Evolutionary conservation across 805 yeast genomes (phyloP), one percentile per base, ranked within the genome.

Genomic region (Hanseniaspora valbyensis): DNA sequence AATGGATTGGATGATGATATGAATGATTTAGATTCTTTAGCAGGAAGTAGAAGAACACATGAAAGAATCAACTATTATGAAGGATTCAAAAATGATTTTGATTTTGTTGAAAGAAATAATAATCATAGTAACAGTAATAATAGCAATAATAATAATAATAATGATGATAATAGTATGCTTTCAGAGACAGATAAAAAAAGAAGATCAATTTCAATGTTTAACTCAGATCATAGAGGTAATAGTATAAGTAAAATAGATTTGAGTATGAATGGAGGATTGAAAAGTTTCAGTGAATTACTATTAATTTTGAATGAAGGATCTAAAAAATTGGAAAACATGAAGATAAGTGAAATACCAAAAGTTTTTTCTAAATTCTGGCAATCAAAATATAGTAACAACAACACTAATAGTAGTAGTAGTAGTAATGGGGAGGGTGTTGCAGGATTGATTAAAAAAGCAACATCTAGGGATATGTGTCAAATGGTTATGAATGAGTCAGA

Each of bases 1-100:
- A n/a, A 13, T 10, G 34, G 34, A 34, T 7, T 14, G n/a, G 38
- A 16, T 12, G 38, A 37, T 9, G 41, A 37, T 3, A 8, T 22
- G n/a, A 37, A 37, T 14, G 41, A 21, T 21, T 14, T 22, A 21
- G 41, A 37, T 13, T 37, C 28, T 21, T 3, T 22, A 13, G 28
- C 4, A 37, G 16, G 41, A 12, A 37, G 49, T 16, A 44, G 49
- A 44, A 37, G 49, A 44, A 38, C 42, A n/a, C 36, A 44, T 7
- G 39, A 44, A 18, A 44, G 25, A 24, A 37, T 44, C 63, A 9
- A 56, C 57, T 19, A 69, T 63, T 54, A 54, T 12, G 52, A 44
- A 28, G 53, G 53, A 29, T 51, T 53, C 42, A 54, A 49, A 19
- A 24, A 21, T 7, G 38, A 42, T 34, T 34, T 34, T 34, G 39